Percentiles rank a stretch among this genome's conserved stretches.
Evolutionary conservation across 352 stramenopile genomes (phyloP).

Genomic region (Phytophthora multivora): DNA sequence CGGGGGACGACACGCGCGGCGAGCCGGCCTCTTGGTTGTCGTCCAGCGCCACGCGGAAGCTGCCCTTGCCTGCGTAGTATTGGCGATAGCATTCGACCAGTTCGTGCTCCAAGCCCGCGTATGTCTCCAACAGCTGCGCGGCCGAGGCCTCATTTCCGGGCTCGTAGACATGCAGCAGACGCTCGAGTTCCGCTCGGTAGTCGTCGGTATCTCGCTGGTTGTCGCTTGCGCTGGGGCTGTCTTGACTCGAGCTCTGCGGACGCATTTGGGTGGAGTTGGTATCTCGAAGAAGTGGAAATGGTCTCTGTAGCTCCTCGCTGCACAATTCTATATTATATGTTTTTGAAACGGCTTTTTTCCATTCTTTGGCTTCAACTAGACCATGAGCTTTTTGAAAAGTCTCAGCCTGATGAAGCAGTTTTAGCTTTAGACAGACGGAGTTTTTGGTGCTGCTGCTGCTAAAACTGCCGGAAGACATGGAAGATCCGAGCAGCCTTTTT

Average conservation of each 20-base stretch:
- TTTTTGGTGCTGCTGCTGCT: background rate
- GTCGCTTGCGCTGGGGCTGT: slow-evolving; percentile 8
- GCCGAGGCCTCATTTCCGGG: slow-evolving; percentile 42
- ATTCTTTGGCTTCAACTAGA: slow-evolving; percentile 25
- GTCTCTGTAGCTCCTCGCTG: background rate
- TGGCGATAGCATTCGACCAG: slow-evolving; percentile 70
- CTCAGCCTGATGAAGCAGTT: background rate
- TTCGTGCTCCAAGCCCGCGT: slow-evolving; percentile 65
- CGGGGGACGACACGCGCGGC: slow-evolving; percentile 17
- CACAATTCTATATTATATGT: slow-evolving; percentile 28
- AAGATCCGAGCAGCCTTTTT: slow-evolving; percentile 2
- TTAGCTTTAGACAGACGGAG: background rate
- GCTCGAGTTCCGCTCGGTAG: slow-evolving; percentile 42
- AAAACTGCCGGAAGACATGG: slow-evolving; percentile 1
- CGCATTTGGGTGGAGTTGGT: slow-evolving; percentile 17
- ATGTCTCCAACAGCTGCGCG: slow-evolving; percentile 48
- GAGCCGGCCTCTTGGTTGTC: slow-evolving; percentile 24
- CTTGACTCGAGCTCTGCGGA: slow-evolving; percentile 7
- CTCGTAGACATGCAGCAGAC: slow-evolving; percentile 53
- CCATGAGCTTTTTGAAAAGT: background rate
- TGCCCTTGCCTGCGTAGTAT: slow-evolving; percentile 53
- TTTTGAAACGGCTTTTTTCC: slow-evolving; percentile 27
- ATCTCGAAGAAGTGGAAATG: slow-evolving; percentile 35
- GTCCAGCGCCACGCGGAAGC: slow-evolving; percentile 45
- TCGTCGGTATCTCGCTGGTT: slow-evolving; percentile 12